Base-by-base conservation (phyloP, 2,329 filamentous ascomycete species). In the Ophiostoma sp. region DNA sequence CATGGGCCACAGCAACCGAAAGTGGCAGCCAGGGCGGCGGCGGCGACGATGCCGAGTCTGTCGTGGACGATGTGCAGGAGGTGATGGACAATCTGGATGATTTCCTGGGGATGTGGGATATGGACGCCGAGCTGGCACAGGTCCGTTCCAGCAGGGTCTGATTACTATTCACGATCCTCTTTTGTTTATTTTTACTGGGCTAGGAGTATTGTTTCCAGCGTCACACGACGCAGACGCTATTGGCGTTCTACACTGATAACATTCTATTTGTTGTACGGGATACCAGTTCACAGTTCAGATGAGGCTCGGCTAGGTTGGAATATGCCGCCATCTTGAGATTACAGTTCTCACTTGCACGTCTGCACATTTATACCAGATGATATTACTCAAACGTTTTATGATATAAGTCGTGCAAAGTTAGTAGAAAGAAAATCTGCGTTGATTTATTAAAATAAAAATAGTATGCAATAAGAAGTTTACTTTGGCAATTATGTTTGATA, bases 1-100 rank as follows among this genome's bases (percentile, higher is more conserved):
- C 41, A 9, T 16, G 27, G 5, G 36, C n/a, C 42, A 27, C 67
- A 11, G 45, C 40, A 7, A 49, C 67, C n/a, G 64, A 67, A 27
- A 27, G 27, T 27, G 27, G 27, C 27, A 27, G 27, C 27, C n/a
- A 14, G 71, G 38, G 27, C 11, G 27, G 27, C 27, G 58, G 16
- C 38, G 58, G 27, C 8, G 40, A 44, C 14, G 68, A 67, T 3
- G 70, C 68, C 9, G 66, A 66, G 47, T 63, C 62, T 16, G 64
- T 42, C 2, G 70, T 76, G 0, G 81, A 83, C 69, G 80, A 81
- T 68, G 81, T 81, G 49, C 79, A 76, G n/a, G 79, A 76, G 4
- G 81, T 83, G 0, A 75, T 83, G 69, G 76, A 79, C 27, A 81
- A 83, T 69, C 73, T 83, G 5, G 78, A 77, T 65, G 79, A 82